A percentile compares a stretch with the other conserved stretches of the same genome.
Evolutionary conservation across 2,329 filamentous ascomycete species (phyloP).

Genomic region (Pestalotiopsis sp.): DNA sequence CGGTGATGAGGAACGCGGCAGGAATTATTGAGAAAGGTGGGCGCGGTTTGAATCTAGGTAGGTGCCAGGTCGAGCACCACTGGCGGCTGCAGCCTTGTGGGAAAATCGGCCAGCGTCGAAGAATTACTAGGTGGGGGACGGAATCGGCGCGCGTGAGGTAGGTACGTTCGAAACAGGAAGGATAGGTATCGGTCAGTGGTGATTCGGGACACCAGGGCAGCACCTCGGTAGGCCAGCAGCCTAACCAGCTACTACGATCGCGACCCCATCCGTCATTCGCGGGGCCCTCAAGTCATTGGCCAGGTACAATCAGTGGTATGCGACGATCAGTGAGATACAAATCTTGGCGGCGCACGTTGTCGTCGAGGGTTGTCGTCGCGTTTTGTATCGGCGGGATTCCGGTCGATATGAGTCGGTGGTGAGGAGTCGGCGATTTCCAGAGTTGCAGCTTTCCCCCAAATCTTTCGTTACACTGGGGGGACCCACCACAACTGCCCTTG

Average conservation of each 20-base stretch:
- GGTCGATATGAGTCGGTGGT: neutral
- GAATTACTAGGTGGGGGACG: neutral
- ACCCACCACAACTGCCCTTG: neutral
- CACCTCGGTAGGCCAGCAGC: conserved; percentile 10
- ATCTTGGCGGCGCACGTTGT: too few relatives aligned
- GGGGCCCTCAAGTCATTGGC: neutral
- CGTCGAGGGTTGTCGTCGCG: neutral
- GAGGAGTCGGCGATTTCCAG: conserved; percentile 7
- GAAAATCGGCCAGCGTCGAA: too few relatives aligned
- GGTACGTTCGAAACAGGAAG: neutral
- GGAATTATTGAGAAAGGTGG: too few relatives aligned
- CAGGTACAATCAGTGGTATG: neutral
- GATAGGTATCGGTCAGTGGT: neutral
- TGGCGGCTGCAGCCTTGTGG: too few relatives aligned
- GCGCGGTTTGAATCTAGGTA: too few relatives aligned
- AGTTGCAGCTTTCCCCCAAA: conserved; percentile 11
- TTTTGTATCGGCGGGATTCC: neutral
- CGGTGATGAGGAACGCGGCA: too few relatives aligned
- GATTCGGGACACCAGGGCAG: neutral
- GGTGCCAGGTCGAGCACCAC: too few relatives aligned
- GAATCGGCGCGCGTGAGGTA: neutral
- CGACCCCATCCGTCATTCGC: conserved; percentile 10
- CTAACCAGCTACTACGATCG: conserved; percentile 7
- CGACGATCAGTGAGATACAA: neutral
- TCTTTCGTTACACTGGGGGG: conserved; percentile 10